Evolutionary conservation across 768 basidiomycete genomes (phyloP).

Genomic region (Lentinula boryana): DNA sequence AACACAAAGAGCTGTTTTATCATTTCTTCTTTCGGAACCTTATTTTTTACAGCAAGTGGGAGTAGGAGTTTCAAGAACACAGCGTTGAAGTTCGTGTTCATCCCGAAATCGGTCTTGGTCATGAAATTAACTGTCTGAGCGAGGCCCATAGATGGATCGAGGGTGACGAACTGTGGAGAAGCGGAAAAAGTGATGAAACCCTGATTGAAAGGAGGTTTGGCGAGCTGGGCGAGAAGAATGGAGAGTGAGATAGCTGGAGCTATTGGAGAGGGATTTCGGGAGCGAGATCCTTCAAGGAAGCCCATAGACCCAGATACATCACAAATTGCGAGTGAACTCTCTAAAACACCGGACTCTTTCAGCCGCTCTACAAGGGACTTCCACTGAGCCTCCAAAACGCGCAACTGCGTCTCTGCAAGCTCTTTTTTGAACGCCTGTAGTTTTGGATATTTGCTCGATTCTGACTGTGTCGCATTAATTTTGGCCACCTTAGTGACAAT

Average conservation of each 20-base stretch:
- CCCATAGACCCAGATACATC: constrained; percentile 79
- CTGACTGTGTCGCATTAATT: neutral
- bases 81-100: constrained; percentile 58
- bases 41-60: constrained; percentile 49
- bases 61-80: constrained; percentile 61
- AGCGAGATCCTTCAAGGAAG: constrained; percentile 5
- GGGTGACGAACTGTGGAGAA: constrained; percentile 38
- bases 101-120: constrained; percentile 32
- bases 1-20: constrained; percentile 73
- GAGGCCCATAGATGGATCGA: constrained; percentile 39
- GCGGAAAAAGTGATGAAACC: constrained; percentile 66
- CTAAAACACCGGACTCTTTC: constrained; percentile 47
- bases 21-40: constrained; percentile 64
- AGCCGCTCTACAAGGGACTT: constrained; percentile 47
- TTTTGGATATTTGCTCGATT: constrained; percentile 14
- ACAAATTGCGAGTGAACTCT: constrained; percentile 61
- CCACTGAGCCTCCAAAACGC: constrained; percentile 65
- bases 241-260: constrained; percentile 60
- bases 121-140: constrained; percentile 32
- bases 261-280: constrained; percentile 35
- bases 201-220: constrained; percentile 58
- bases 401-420: constrained; percentile 26
- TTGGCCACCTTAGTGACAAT: constrained; percentile 36
- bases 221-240: constrained; percentile 55
- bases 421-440: constrained; percentile 21